Evolutionary conservation across 1,284 basidiomycete genomes (phyloP).

Genomic region (Ceratobasidium sp.): DNA sequence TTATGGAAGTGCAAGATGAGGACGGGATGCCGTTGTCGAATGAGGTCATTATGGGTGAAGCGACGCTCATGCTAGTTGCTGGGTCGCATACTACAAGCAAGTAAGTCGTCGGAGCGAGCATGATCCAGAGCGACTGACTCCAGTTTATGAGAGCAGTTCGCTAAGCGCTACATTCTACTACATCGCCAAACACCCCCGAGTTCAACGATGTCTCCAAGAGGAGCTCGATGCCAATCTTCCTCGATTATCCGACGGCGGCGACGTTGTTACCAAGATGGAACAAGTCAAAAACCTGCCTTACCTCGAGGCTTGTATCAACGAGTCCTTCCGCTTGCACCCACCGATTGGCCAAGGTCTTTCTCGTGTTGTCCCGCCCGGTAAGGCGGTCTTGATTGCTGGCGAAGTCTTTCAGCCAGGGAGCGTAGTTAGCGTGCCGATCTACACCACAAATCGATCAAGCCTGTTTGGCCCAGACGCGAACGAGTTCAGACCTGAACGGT

Average conservation of each 20-base stretch:
- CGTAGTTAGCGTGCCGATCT: slow-evolving; percentile 81
- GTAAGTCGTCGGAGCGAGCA: slow-evolving; percentile 60
- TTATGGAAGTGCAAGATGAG: too few relatives aligned
- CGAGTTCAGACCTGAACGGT: slow-evolving; percentile 63
- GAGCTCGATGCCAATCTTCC: slow-evolving; percentile 82
- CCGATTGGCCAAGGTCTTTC: slow-evolving; percentile 81
- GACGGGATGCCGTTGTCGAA: too few relatives aligned
- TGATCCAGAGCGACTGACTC: slow-evolving; percentile 13
- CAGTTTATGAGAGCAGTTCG: slow-evolving; percentile 64
- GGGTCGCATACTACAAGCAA: slow-evolving; percentile 88
- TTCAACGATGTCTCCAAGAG: slow-evolving; percentile 78
- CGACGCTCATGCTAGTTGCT: too few relatives aligned
- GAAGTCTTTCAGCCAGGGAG: slow-evolving; percentile 79
- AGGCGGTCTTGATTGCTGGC: slow-evolving; percentile 69
- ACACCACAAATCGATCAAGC: slow-evolving; percentile 81
- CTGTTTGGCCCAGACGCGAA: slow-evolving; percentile 78
- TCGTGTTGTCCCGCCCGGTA: slow-evolving; percentile 78
- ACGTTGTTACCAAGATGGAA: neutral
- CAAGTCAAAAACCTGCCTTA: slow-evolving; percentile 78
- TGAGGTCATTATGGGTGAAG: too few relatives aligned
- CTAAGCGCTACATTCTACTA: slow-evolving; percentile 88
- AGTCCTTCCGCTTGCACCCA: slow-evolving; percentile 80
- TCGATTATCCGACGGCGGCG: neutral
- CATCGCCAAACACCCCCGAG: slow-evolving; percentile 75
- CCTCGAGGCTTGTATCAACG: slow-evolving; percentile 86